Percentiles rank a stretch among this genome's conserved stretches.
These are phyloP conservation scores for Candida dendrica DNA, from an alignment of 805 yeast genomes.

Conservation along the genomic window DNA sequence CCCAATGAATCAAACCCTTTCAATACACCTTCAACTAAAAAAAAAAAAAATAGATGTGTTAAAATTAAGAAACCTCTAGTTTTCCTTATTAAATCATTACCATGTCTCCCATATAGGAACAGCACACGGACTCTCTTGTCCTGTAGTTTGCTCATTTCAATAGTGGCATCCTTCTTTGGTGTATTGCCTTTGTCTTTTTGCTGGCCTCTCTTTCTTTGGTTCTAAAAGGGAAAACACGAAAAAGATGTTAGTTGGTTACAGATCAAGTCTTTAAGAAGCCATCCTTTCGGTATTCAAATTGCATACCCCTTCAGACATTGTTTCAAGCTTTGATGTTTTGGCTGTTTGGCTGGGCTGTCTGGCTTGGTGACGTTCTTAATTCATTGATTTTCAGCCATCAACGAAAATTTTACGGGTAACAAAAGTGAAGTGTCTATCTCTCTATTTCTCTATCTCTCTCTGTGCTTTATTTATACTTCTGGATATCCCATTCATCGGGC, in stretches of 20 bases:
- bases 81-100: too few species aligned
- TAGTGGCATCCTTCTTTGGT: constrained; percentile 87
- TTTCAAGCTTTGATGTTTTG: not conserved
- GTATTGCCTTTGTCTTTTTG: constrained; percentile 43
- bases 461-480: too few species aligned
- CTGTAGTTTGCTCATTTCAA: constrained; percentile 69
- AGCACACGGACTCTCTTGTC: constrained; percentile 70
- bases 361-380: not conserved
- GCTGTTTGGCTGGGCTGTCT: too few species aligned
- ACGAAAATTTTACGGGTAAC: not conserved
- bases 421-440: too few species aligned
- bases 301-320: not conserved
- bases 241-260: not conserved
- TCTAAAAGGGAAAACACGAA: constrained; percentile 6
- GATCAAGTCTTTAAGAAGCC: too few species aligned
- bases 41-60: not conserved
- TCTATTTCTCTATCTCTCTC: too few species aligned
- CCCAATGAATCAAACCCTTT: constrained; percentile 80
- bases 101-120: constrained; percentile 78
- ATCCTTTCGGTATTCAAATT: too few species aligned
- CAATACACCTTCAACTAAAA: constrained; percentile 48
- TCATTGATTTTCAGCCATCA: too few species aligned
- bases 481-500: too few species aligned
- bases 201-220: constrained; percentile 12
- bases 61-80: too few species aligned